Conservation (phyloP, 2,329 filamentous ascomycete species). For the Penicillium sumatraense region DNA sequence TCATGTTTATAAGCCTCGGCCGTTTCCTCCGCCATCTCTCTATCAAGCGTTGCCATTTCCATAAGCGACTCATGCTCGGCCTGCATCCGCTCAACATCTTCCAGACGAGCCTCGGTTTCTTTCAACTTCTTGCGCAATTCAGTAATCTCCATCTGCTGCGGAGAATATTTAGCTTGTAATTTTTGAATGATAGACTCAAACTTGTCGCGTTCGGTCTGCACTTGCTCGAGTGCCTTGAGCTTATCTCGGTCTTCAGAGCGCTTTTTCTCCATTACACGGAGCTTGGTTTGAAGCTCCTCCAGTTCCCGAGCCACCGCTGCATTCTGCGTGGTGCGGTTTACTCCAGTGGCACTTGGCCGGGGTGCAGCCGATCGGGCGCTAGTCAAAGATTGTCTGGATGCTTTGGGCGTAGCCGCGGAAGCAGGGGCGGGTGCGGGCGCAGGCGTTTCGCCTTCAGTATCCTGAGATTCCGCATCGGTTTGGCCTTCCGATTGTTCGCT, state of each 20-base stretch:
- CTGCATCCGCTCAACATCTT: constrained; percentile 72
- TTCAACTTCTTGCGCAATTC: constrained; percentile 79
- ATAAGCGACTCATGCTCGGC: constrained; percentile 83
- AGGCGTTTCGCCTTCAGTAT: constrained; percentile 26
- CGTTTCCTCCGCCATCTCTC: constrained; percentile 95
- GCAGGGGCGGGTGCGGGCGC: constrained; percentile 5
- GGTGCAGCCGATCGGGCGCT: constrained; percentile 28
- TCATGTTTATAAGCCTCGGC: constrained; percentile 82
- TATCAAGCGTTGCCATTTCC: constrained; percentile 85
- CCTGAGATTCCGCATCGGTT: constrained; percentile 33
- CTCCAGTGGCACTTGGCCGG: constrained; percentile 34
- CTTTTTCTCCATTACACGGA: constrained; percentile 87
- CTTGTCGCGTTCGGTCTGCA: constrained; percentile 62
- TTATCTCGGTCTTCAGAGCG: constrained; percentile 83
- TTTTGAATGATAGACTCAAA: constrained; percentile 85
- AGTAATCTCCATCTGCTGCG: constrained; percentile 77
- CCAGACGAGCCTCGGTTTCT: constrained; percentile 71
- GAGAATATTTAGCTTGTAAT: constrained; percentile 84
- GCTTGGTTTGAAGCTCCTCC: constrained; percentile 85
- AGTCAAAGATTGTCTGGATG: constrained; percentile 28
- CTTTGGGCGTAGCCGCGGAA: constrained; percentile 20
- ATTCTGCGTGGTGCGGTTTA: constrained; percentile 50
- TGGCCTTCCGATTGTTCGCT: constrained; percentile 36
- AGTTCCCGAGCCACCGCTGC: constrained; percentile 68
- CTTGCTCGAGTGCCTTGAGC: constrained; percentile 74